Evolutionary conservation across 352 stramenopile genomes (phyloP).

Genomic region (Globisporangium cystogenes): DNA sequence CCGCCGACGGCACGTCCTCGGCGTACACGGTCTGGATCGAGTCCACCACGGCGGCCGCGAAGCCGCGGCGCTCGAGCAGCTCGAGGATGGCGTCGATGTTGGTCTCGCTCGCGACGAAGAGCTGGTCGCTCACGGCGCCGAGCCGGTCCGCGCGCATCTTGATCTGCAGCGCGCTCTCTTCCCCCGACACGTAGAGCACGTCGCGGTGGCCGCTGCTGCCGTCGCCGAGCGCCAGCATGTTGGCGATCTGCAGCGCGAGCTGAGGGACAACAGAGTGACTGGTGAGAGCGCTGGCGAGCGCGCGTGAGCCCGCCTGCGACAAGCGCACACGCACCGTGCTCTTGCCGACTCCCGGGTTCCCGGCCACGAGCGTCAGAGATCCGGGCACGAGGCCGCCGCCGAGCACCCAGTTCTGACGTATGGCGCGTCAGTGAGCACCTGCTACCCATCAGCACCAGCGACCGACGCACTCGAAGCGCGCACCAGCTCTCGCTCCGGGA

Average conservation of each 20-base stretch:
- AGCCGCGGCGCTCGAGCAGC: slow-evolving; percentile 35
- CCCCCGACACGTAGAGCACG: slow-evolving; percentile 95
- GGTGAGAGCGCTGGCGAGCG: no score
- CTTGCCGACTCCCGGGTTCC: slow-evolving; percentile 94
- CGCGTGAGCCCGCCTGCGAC: no score
- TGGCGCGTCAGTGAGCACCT: background rate
- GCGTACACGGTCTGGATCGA: slow-evolving; percentile 97
- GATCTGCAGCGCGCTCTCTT: slow-evolving; percentile 96
- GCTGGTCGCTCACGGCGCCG: slow-evolving; percentile 47
- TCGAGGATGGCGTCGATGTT: slow-evolving; percentile 74
- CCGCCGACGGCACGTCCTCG: slow-evolving; percentile 69
- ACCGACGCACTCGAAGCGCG: background rate
- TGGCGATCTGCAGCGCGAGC: slow-evolving; percentile 92
- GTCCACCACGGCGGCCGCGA: slow-evolving; percentile 90
- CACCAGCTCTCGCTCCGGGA: slow-evolving; percentile 71
- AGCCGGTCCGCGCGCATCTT: slow-evolving; percentile 89
- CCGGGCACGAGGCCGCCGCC: slow-evolving; percentile 94
- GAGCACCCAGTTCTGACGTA: slow-evolving; percentile 87
- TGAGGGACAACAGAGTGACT: slow-evolving; percentile 10
- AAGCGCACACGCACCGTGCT: slow-evolving; percentile 79
- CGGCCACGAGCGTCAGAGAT: slow-evolving; percentile 93
- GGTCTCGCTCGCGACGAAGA: slow-evolving; percentile 82
- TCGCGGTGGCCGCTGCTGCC: slow-evolving; percentile 16
- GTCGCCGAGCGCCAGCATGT: slow-evolving; percentile 55
- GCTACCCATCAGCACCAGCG: no score